Percentiles rank a stretch among this genome's conserved stretches.
Conservation (phyloP, 2,329 filamentous ascomycete genomes). For the Ceratocystis alfenasii region DNA sequence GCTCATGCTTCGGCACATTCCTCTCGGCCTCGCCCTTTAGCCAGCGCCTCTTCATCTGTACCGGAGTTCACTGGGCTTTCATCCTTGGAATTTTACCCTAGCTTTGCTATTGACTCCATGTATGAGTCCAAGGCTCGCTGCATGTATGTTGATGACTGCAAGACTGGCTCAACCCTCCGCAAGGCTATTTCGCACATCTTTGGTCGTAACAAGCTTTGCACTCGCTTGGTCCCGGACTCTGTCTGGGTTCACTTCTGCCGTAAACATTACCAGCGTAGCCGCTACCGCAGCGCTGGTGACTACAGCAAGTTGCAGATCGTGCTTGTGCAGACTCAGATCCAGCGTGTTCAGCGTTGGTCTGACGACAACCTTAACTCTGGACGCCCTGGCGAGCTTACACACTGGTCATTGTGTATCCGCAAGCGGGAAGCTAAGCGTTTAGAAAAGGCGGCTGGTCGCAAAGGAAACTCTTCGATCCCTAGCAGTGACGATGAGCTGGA, state of each 20-base stretch:
- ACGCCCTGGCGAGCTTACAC: slow-evolving; percentile 36
- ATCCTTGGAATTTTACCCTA: slow-evolving; percentile 20
- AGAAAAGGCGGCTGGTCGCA: slow-evolving; percentile 24
- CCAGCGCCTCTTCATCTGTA: neutral
- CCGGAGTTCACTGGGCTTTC: slow-evolving; percentile 17
- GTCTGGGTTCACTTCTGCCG: slow-evolving; percentile 70
- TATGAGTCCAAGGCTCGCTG: slow-evolving; percentile 21
- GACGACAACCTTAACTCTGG: slow-evolving; percentile 34
- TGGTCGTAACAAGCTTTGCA: slow-evolving; percentile 69
- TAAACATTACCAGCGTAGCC: slow-evolving; percentile 68
- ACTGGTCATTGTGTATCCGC: slow-evolving; percentile 51
- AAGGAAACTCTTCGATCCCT: slow-evolving; percentile 28
- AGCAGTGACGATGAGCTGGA: slow-evolving; percentile 27
- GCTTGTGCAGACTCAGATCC: slow-evolving; percentile 51
- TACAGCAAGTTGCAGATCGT: slow-evolving; percentile 52
- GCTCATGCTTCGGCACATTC: neutral
- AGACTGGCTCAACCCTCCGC: slow-evolving; percentile 49
- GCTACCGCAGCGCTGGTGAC: slow-evolving; percentile 53
- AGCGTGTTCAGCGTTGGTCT: slow-evolving; percentile 52
- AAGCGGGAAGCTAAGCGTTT: slow-evolving; percentile 53
- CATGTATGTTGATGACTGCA: slow-evolving; percentile 34
- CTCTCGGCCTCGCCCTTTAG: slow-evolving; percentile 7
- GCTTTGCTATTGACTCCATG: slow-evolving; percentile 21
- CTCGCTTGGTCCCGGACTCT: slow-evolving; percentile 53
- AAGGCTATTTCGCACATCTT: slow-evolving; percentile 76